These are phyloP conservation scores for Aspergillus aculeatus DNA, from an alignment of 2,329 filamentous ascomycete species.

Conservation along the genomic window DNA sequence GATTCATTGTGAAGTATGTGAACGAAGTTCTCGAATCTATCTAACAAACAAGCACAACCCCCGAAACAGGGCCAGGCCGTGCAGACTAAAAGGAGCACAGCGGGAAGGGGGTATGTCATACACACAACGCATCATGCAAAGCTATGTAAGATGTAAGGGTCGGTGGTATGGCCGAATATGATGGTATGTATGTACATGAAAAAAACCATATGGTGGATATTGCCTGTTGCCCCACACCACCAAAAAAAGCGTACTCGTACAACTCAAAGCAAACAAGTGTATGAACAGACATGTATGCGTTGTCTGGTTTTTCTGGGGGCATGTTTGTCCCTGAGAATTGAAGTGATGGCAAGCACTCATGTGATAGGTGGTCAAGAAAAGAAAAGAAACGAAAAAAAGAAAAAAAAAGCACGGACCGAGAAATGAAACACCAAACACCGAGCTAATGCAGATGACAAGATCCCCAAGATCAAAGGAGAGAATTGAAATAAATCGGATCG, in stretches of 20 bases:
- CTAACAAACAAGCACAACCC: no score
- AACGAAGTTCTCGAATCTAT: no score
- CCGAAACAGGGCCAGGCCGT: no score
- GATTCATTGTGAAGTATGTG: no score
- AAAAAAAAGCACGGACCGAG: neutral
- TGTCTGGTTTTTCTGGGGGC: neutral
- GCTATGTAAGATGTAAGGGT: neutral
- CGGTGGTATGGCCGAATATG: neutral
- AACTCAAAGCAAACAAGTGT: neutral
- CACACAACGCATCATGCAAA: no score
- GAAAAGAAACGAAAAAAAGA: neutral
- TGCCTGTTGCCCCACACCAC: no score
- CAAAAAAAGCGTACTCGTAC: neutral
- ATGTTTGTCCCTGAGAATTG: neutral
- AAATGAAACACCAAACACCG: conserved; percentile 9
- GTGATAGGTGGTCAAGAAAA: neutral
- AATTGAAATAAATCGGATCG: neutral
- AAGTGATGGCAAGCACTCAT: neutral
- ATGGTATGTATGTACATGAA: neutral
- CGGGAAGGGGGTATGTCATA: no score
- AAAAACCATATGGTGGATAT: neutral
- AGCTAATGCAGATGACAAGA: conserved; percentile 6
- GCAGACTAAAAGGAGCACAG: no score
- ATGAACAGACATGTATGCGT: neutral
- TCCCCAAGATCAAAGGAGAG: neutral